A percentile compares a stretch with the other conserved stretches of the same genome.
These are phyloP conservation scores for Fusarium fracticaudum DNA, from an alignment of 2,329 filamentous ascomycete species.

Conservation along the genomic window DNA sequence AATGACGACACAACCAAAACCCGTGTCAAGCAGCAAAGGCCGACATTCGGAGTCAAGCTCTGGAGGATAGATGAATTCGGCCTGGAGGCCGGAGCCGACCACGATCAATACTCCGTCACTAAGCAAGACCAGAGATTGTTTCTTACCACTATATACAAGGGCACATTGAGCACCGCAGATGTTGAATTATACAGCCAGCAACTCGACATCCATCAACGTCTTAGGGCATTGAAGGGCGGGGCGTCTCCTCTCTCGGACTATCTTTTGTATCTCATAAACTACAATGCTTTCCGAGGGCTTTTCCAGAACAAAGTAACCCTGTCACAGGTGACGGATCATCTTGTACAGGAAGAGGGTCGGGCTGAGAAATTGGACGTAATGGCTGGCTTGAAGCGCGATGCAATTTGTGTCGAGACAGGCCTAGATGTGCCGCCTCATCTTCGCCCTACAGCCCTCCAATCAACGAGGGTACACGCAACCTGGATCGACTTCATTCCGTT, in stretches of 20 bases:
- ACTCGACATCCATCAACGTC: background rate
- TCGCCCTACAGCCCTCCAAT: background rate
- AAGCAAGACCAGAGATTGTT: background rate
- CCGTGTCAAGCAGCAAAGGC: background rate
- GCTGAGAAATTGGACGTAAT: slow-evolving; percentile 3
- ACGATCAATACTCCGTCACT: no score
- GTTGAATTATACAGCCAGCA: slow-evolving; percentile 12
- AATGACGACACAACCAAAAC: background rate
- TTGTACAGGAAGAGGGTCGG: background rate
- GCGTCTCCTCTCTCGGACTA: background rate
- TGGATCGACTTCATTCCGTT: slow-evolving; percentile 8
- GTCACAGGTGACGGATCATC: background rate
- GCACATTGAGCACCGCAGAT: background rate
- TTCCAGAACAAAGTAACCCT: background rate
- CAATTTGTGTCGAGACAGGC: background rate
- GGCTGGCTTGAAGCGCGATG: slow-evolving; percentile 2
- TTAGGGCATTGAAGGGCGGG: background rate
- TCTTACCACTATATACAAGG: background rate
- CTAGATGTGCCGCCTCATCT: background rate
- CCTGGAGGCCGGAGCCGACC: background rate
- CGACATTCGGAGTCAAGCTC: slow-evolving; percentile 3
- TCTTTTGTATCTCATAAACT: slow-evolving; percentile 5
- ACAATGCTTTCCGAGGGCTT: slow-evolving; percentile 3
- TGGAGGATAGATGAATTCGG: slow-evolving; percentile 8
- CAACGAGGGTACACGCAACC: background rate